Base-by-base conservation (phyloP, 208 protist genomes). In the Wallacemonas rigidus region DNA sequence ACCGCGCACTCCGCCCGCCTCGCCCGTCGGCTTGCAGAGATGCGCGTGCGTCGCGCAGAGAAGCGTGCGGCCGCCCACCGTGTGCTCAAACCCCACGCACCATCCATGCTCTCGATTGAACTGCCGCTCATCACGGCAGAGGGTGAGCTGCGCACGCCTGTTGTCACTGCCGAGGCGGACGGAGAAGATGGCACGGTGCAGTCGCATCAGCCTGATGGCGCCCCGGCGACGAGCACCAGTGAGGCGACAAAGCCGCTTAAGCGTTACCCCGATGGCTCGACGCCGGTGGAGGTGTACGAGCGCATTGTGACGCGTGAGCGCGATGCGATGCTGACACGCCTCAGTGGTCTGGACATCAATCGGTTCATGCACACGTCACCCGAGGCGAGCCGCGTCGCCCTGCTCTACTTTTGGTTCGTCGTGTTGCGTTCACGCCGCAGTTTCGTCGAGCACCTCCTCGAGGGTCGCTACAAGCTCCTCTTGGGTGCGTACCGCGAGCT, bases 381-480 rank as follows among this genome's bases (percentile, higher is more conserved):
- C 14, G 60, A 82, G 47, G 87, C 85, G 35, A 75, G 73, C n/a
- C 55, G 75, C 51, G 74, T 93, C 8, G 79, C 86, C 38, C 74
- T 85, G 11, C 7, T 81, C 26, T 90, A 82, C 69, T 90, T 93
- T 69, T 93, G 88, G 85, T 90, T 81, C 65, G 65, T 85, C 17
- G 81, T 93, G n/a, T 72, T 74, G 15, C 79, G 81, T 35, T 81
- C 76, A 51, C 85, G 88, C 2, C 79, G 81, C 7, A 74, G 69
- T 2, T 74, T 60, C 44, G 3, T 81, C 17, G 88, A 93, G 70
- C 73, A 73, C 36, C 69, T 85, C 36, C 69, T 93, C 1, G 78
- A 89, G 43, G 80, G 68, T 45, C 88, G 85, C n/a, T 86, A 83
- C 58, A 17, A 71, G 4, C 69, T 79, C 36, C 67, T 93, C 15